Evolutionary conservation across 371 early-diverging fungal species (phyloP).

Genomic region (Mortierella sp.): DNA sequence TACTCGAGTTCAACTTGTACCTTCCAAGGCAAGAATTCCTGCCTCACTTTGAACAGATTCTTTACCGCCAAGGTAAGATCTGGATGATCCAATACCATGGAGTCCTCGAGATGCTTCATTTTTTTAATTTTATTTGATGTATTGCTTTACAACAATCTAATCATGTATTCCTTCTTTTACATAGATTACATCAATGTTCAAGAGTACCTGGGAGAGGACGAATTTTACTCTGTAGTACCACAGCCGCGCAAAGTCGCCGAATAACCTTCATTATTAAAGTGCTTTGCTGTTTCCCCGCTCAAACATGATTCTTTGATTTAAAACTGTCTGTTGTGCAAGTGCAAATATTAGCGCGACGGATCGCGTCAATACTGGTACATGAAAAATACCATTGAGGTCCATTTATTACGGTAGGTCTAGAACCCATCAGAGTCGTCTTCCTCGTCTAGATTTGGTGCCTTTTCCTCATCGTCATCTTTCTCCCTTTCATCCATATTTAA

Average conservation of each 20-base stretch:
- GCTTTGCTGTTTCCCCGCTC: too few relatives aligned
- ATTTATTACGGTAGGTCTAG: slow-evolving; percentile 5
- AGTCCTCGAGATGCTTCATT: neutral
- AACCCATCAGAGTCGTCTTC: slow-evolving; percentile 57
- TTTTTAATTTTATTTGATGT: too few relatives aligned
- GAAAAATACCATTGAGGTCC: too few relatives aligned
- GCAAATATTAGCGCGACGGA: too few relatives aligned
- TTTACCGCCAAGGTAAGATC: slow-evolving; percentile 56
- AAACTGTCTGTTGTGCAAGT: too few relatives aligned
- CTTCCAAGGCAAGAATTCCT: slow-evolving; percentile 83
- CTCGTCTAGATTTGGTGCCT: slow-evolving; percentile 46
- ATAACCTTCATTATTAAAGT: neutral
- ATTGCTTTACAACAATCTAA: neutral
- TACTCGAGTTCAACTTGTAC: slow-evolving; percentile 88
- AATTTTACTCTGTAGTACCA: slow-evolving; percentile 57
- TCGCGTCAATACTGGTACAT: too few relatives aligned
- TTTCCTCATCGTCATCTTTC: slow-evolving; percentile 27
- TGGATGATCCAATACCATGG: too few relatives aligned
- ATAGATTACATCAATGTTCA: slow-evolving; percentile 63
- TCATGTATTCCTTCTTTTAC: neutral
- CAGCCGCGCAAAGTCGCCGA: slow-evolving; percentile 26
- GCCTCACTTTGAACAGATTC: slow-evolving; percentile 90
- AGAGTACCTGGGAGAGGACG: slow-evolving; percentile 65
- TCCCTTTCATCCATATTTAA: slow-evolving; percentile 51
- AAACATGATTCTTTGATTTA: too few relatives aligned